A percentile compares a stretch with the other conserved stretches of the same genome.
phyloP scores from a whole-genome alignment of 2,329 filamentous ascomycete species.

The Apiospora aurea region DNA sequence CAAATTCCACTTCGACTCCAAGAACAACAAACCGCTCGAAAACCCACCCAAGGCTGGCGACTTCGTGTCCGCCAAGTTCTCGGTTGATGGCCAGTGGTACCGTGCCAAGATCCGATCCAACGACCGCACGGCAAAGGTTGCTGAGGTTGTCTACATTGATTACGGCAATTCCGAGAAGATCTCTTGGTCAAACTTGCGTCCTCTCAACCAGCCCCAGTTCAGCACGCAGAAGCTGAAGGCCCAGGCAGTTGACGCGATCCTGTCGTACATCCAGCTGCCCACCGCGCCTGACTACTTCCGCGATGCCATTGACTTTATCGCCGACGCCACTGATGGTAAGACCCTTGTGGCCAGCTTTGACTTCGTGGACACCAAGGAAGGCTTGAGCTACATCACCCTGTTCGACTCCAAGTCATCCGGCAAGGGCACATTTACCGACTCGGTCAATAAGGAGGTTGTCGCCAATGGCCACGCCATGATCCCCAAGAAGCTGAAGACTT shows the following conservation, averaged over 20 bases:
- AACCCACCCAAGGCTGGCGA: conserved; percentile 89
- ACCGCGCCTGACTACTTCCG: conserved; percentile 80
- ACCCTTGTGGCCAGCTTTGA: conserved; percentile 92
- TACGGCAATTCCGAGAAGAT: conserved; percentile 94
- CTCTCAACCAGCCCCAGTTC: conserved; percentile 83
- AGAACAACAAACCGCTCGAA: conserved; percentile 77
- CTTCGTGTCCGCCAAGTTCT: conserved; percentile 89
- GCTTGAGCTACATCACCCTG: conserved; percentile 83
- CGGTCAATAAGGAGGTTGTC: conserved; percentile 88
- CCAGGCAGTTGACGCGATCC: conserved; percentile 85
- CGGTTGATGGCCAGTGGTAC: conserved; percentile 91
- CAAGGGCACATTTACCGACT: conserved; percentile 69
- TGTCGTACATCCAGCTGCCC: conserved; percentile 91
- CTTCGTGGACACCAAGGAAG: conserved; percentile 79
- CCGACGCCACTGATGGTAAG: conserved; percentile 75
- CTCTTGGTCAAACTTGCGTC: conserved; percentile 82
- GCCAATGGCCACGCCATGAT: conserved; percentile 89
- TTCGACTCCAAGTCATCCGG: conserved; percentile 76
- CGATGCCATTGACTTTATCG: conserved; percentile 80
- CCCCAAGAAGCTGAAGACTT: conserved; percentile 86
- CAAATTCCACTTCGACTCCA: conserved; percentile 84
- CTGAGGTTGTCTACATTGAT: conserved; percentile 93
- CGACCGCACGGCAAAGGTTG: conserved; percentile 86
- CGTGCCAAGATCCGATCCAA: conserved; percentile 89
- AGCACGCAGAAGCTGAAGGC: conserved; percentile 80